Evolutionary conservation across 139 green algal genomes (phyloP).

Genomic region (Ettlia oleoabundans): DNA sequence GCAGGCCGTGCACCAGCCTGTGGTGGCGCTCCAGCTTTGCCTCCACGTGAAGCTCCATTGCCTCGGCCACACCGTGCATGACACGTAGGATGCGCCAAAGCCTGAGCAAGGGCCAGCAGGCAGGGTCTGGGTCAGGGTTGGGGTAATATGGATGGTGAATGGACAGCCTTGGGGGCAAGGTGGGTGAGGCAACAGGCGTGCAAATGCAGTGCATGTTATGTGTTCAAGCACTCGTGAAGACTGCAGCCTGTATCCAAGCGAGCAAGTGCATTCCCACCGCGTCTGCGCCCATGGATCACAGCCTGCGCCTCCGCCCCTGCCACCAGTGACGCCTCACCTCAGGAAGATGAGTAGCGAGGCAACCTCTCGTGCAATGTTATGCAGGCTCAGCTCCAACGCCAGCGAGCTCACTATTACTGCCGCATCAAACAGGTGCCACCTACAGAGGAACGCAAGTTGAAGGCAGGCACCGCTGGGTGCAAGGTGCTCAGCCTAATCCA

Average conservation of each 20-base stretch:
- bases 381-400: conserved; percentile 31
- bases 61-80: conserved; percentile 39
- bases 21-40: conserved; percentile 1
- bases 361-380: conserved; percentile 23
- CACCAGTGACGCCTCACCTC: not conserved
- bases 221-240: too few relatives aligned
- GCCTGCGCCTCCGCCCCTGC: too few relatives aligned
- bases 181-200: too few relatives aligned
- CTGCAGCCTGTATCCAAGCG: too few relatives aligned
- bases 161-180: too few relatives aligned
- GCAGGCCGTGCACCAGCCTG: conserved; percentile 23
- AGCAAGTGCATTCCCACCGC: too few relatives aligned
- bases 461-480: not conserved
- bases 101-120: not conserved
- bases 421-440: conserved; percentile 37
- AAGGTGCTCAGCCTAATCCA: not conserved
- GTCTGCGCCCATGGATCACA: too few relatives aligned
- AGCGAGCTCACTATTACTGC: conserved; percentile 27
- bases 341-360: conserved; percentile 46
- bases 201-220: too few relatives aligned
- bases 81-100: conserved; percentile 34
- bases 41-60: conserved; percentile 15
- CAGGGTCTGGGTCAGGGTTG: not conserved
- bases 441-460: not conserved
- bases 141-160: not conserved